These are phyloP conservation scores for Castanopsis chinensis DNA, from an alignment of 306 rosid species.

Conservation along the genomic window DNA sequence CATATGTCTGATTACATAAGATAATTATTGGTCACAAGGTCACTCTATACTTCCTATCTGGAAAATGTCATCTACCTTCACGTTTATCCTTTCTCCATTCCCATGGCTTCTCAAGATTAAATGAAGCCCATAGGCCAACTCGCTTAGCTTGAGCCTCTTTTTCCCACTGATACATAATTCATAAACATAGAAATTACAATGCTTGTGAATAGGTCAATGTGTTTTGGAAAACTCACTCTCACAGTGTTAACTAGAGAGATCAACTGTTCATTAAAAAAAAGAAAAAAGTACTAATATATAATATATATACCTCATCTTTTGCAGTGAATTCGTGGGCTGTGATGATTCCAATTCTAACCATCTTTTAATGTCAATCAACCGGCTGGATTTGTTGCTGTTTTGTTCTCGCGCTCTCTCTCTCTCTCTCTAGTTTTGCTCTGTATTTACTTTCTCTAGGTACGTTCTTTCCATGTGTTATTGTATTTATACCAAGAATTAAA, in stretches of 20 bases:
- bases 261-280: background rate
- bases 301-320: background rate
- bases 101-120: slow-evolving; percentile 94
- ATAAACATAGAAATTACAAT: background rate
- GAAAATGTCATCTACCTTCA: slow-evolving; percentile 20
- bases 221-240: too few relatives aligned
- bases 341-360: background rate
- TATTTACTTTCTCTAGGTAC: background rate
- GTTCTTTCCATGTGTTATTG: background rate
- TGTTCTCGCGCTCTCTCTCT: too few relatives aligned
- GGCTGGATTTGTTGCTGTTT: background rate
- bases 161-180: slow-evolving; percentile 55
- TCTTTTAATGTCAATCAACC: background rate
- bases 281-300: background rate
- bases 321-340: background rate
- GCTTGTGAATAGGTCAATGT: too few relatives aligned
- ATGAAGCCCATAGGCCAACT: slow-evolving; percentile 80
- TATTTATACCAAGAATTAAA: too few relatives aligned
- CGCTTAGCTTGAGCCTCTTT: slow-evolving; percentile 52
- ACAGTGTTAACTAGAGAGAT: background rate
- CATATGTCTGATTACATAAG: too few relatives aligned
- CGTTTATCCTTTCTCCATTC: slow-evolving; percentile 71
- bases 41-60: too few relatives aligned
- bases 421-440: too few relatives aligned
- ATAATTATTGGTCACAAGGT: too few relatives aligned